Base-by-base conservation (phyloP, 495 filamentous ascomycete species). In the Hyaloscypha variabilis region DNA sequence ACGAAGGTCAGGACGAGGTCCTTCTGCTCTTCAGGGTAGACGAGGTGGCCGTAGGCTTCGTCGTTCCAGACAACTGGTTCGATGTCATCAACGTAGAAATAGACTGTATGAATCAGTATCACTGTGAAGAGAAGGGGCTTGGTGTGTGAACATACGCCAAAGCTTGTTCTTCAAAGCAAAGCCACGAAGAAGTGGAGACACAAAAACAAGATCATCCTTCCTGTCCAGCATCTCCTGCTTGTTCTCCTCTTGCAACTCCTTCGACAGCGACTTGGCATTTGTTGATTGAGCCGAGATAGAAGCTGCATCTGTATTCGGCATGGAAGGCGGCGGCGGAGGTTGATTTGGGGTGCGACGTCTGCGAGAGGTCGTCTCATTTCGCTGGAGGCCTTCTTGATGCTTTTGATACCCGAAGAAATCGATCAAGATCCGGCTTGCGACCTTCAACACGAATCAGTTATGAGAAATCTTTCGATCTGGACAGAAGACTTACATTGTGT, bases 1-100 rank as follows among this genome's bases (percentile, higher is more conserved):
- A 78, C 76, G 64, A 79, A 79, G 23, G 74, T 75, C 62, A 80
- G 67, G 34, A 80, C 65, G 11, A 80, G 50, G 50, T 77, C 76
- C 65, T 80, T 80, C 56, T 74, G 74, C 46, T 76, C 70, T 52
- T 75, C 75, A 49, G 74, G 72, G 62, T 75, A 76, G 19, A 79
- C 78, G 1, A 79, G 68, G 58, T 78, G 70, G 23, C 72, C 71
- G 65, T 69, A 78, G 1, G 78, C 77, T 17, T 70, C 67, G 57
- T 73, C 74, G 62, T 79, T 77, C 77, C 76, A 79, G 6, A 34
- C 36, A 49, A 79, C 59, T 1, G 74, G 70, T n/a, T 50, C 24
- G 49, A 79, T 69, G 58, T 76, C 70, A 55, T 77, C 76, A 42
- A 78, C 63, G 54, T 65, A 76, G 55, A 79, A 77, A 5, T 66